Evolutionary conservation across 257 asterid genomes (phyloP).

Genomic region (Fraxinus pennsylvanica): DNA sequence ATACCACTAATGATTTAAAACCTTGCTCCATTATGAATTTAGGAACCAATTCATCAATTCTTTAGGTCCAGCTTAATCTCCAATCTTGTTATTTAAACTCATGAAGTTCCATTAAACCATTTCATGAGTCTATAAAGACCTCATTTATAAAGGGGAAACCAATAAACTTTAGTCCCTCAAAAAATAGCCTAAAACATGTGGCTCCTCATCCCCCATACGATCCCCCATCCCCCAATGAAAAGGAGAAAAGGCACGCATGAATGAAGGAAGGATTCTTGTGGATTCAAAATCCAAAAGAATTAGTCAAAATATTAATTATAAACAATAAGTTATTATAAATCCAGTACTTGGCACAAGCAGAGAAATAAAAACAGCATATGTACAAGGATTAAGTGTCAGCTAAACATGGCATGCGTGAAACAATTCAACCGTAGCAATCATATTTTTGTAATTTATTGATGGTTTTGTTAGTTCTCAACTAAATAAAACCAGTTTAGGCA

Average conservation of each 20-base stretch:
- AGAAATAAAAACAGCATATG: not conserved
- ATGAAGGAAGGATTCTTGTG: not conserved
- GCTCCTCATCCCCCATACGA: not conserved
- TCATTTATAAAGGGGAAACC: not conserved
- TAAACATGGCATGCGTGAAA: not conserved
- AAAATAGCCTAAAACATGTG: not conserved
- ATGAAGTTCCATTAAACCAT: not conserved
- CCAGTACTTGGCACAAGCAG: not conserved
- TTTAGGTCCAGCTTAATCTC: not conserved
- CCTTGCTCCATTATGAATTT: not conserved
- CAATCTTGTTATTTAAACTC: not conserved
- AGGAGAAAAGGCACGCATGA: not conserved
- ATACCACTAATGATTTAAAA: not conserved
- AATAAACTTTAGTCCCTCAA: not conserved
- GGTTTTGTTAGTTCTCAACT: not conserved
- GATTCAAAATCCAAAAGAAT: not conserved
- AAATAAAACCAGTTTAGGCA: not conserved
- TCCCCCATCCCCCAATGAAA: not conserved
- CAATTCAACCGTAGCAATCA: not conserved
- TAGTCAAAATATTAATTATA: not conserved
- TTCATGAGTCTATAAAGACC: not conserved
- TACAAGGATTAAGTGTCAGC: not conserved
- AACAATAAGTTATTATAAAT: not conserved
- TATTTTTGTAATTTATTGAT: not conserved
- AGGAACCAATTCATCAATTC: not conserved